A percentile compares a stretch with the other conserved stretches of the same genome.
These are phyloP conservation scores for Iberis amara DNA, from an alignment of 441 rosid species.

Conservation along the genomic window DNA sequence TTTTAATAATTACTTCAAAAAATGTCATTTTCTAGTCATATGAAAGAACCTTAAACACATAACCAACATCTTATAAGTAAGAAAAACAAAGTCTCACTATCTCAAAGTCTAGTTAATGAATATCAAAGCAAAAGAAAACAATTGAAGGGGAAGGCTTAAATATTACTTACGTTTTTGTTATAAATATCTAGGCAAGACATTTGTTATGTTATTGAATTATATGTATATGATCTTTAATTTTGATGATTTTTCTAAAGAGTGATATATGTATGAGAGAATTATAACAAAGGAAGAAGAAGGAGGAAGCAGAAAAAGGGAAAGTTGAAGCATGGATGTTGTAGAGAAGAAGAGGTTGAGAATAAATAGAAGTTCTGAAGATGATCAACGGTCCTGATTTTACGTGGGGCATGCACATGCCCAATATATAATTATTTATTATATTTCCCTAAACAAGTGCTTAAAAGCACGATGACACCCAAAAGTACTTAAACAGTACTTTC, in stretches of 20 bases:
- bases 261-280: conserved; percentile 25
- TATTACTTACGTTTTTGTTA: conserved; percentile 45
- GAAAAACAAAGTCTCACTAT: too few species aligned
- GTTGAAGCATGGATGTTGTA: conserved; percentile 23
- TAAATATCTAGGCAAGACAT: conserved; percentile 46
- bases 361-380: conserved; percentile 41
- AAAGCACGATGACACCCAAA: conserved; percentile 14
- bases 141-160: conserved; percentile 8
- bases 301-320: conserved; percentile 24
- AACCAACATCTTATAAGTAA: not conserved
- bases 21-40: not conserved
- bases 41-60: conserved; percentile 15
- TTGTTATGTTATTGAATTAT: conserved; percentile 7
- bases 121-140: not conserved
- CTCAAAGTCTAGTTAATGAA: too few species aligned
- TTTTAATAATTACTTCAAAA: not conserved
- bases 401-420: conserved; percentile 36
- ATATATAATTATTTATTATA: conserved; percentile 24
- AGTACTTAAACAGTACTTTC: not conserved
- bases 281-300: conserved; percentile 28
- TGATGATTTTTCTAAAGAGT: not conserved
- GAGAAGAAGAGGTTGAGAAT: conserved; percentile 34
- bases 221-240: not conserved
- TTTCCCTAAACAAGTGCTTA: too few species aligned
- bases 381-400: conserved; percentile 47